phyloP scores from a whole-genome alignment of 495 filamentous ascomycete genomes.

The Clavariopsis aquatica region DNA sequence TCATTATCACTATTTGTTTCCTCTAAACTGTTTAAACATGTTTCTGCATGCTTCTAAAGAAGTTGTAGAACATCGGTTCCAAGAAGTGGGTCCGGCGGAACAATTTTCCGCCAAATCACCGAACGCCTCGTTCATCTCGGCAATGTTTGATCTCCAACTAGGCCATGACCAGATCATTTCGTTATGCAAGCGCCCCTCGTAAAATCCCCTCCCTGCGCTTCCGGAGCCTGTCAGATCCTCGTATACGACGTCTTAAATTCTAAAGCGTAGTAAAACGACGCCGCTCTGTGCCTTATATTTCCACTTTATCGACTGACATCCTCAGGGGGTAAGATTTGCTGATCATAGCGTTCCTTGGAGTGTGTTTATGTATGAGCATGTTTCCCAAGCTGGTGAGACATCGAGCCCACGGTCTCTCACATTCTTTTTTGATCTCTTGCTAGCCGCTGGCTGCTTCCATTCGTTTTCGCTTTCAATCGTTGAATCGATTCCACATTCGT shows the following conservation, averaged over 20 bases:
- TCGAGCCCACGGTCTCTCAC: neutral
- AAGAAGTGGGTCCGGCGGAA: slow-evolving; percentile 6
- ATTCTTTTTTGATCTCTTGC: slow-evolving; percentile 5
- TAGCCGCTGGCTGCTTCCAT: slow-evolving; percentile 31
- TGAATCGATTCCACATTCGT: slow-evolving; percentile 28
- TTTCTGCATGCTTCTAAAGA: neutral
- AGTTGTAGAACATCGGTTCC: slow-evolving; percentile 4
- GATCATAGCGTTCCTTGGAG: neutral
- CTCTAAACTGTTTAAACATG: neutral
- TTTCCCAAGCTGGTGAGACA: neutral
- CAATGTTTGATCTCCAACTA: slow-evolving; percentile 25
- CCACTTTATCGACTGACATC: neutral
- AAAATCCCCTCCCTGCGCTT: neutral
- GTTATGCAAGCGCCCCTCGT: neutral
- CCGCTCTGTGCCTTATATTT: neutral
- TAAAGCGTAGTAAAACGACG: neutral
- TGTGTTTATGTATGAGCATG: neutral
- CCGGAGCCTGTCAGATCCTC: neutral
- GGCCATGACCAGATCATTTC: slow-evolving; percentile 3
- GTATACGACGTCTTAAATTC: neutral
- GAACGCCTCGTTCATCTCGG: slow-evolving; percentile 25
- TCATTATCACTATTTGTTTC: neutral
- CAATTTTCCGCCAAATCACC: slow-evolving; percentile 8
- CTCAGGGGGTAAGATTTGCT: neutral
- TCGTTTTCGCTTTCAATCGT: slow-evolving; percentile 22